phyloP scores from a whole-genome alignment of 331 rosid genomes.

The Quercus tomentella region DNA sequence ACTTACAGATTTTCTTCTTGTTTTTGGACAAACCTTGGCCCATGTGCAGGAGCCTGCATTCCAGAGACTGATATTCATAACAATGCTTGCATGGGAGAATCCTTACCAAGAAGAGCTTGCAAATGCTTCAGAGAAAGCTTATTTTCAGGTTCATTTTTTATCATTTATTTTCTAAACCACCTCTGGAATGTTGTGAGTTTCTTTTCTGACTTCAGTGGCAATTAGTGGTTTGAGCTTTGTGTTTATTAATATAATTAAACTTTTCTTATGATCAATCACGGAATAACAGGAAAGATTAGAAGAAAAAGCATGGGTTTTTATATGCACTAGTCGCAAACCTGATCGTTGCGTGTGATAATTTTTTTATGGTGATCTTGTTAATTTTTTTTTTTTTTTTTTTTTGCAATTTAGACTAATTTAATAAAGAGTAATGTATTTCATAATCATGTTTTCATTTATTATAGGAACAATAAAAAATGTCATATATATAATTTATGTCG shows the following conservation, averaged over 20 bases:
- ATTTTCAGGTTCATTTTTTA: slow-evolving; percentile 60
- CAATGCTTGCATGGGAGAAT: slow-evolving; percentile 97
- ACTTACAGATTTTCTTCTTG: slow-evolving; percentile 2
- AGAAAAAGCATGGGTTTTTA: background rate
- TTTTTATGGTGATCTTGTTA: too few species aligned
- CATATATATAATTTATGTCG: too few species aligned
- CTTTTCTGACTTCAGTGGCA: background rate
- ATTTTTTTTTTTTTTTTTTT: too few species aligned
- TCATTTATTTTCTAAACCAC: slow-evolving; percentile 17
- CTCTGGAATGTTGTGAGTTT: background rate
- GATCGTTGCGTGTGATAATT: too few species aligned
- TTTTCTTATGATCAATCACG: background rate
- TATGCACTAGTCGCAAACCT: background rate
- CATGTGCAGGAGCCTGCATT: slow-evolving; percentile 81
- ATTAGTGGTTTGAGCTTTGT: background rate
- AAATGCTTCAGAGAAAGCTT: slow-evolving; percentile 54
- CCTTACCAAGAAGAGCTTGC: slow-evolving; percentile 57
- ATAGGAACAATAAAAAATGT: too few species aligned
- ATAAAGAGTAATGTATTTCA: too few species aligned
- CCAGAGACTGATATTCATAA: slow-evolving; percentile 80
- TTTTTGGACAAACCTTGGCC: slow-evolving; percentile 22
- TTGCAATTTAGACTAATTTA: too few species aligned
- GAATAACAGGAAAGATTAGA: background rate
- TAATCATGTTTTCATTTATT: too few species aligned
- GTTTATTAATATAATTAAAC: background rate